Evolutionary conservation across 257 asterid genomes (phyloP).

Genomic region (Solanum chaucha): DNA sequence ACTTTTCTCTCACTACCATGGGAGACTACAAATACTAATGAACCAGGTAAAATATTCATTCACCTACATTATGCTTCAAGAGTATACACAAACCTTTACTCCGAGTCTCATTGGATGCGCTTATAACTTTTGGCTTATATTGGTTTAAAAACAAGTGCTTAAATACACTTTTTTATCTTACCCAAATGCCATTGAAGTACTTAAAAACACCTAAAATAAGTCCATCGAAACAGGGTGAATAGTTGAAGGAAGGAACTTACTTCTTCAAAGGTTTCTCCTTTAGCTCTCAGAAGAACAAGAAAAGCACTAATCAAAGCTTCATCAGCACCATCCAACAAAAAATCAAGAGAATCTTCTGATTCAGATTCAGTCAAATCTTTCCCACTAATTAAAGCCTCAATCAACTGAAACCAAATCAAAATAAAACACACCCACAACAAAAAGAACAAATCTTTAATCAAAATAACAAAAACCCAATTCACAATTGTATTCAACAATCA

Average conservation of each 20-base stretch:
- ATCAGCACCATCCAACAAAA: constrained; percentile 77
- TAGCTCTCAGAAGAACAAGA: constrained; percentile 91
- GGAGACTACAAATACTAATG: not conserved
- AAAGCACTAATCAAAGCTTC: constrained; percentile 91
- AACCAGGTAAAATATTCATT: not conserved
- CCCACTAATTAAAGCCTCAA: constrained; percentile 65
- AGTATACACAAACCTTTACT: not conserved
- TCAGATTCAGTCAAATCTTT: constrained; percentile 71
- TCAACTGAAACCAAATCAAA: constrained; percentile 34
- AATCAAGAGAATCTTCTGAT: constrained; percentile 82
- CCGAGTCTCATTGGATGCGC: not conserved
- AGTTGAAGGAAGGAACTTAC: constrained; percentile 23
- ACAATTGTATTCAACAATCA: not conserved
- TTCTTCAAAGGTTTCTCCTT: constrained; percentile 93
- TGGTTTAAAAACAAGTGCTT: not conserved
- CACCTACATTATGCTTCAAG: not conserved
- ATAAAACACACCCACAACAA: not conserved
- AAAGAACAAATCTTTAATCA: not conserved
- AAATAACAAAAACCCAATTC: not conserved
- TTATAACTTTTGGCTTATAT: not conserved
- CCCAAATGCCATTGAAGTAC: not conserved
- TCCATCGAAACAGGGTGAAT: not conserved
- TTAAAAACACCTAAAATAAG: not conserved
- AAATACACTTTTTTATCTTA: not conserved
- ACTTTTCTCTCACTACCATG: not conserved